Base-by-base conservation (phyloP, 768 basidiomycete species). In the Rubroboletus satanas region DNA sequence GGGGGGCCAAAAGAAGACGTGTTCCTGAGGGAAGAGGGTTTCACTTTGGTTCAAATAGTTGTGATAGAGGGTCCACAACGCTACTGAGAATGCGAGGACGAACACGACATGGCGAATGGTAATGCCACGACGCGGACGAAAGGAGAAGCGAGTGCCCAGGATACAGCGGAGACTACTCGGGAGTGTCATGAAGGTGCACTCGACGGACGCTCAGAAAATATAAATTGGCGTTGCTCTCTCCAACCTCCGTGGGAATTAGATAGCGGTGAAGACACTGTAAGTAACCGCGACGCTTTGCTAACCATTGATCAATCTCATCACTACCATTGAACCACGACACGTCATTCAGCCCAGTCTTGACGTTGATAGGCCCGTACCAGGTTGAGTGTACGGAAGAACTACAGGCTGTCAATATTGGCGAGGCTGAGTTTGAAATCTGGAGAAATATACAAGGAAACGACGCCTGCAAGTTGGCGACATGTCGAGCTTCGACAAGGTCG, bases 401-500 rank as follows among this genome's bases (percentile, higher is more conserved):
- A 26, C 3, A 45, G 10, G n/a, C 28, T 29, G n/a, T 17, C 17
- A 31, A 10, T 7, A 21, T 53, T 51, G 52, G 44, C 52, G 41
- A 56, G 51, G 51, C 68, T 61, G 64, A 66, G 68, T 68, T 70
- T 62, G 46, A 71, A 70, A 56, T 49, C 51, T 42, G 18, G 49
- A n/a, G 44, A 44, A 54, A 51, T 52, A 55, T 43, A 33, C 49
- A 28, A 32, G 52, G 50, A 59, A 45, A 56, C 45, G 39, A 10
- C 52, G 53, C 55, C 48, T 21, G 35, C 52, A 17, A 21, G 47
- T 0, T 23, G 33, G 45, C 36, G 49, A 33, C 52, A 87, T 87
- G 86, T 86, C 88, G 63, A 86, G 84, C 74, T 89, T 80, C 72
- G 89, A 91, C 77, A 91, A 98, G 79, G 86, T 90, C 66, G 90